Conservation (phyloP, 257 asterid genomes). For the Solanum bulbocastanum region DNA sequence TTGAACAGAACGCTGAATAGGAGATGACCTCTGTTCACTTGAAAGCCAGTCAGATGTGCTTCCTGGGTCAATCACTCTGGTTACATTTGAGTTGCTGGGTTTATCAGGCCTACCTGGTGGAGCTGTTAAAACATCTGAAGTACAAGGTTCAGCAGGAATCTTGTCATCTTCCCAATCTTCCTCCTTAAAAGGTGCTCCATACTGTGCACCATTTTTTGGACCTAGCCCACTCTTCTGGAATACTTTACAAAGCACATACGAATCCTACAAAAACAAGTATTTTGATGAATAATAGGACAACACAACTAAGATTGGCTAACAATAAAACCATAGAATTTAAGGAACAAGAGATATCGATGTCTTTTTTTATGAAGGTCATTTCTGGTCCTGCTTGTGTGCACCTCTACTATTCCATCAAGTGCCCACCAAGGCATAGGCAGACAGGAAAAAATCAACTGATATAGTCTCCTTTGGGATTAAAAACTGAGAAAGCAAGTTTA, state of each 20-base stretch:
- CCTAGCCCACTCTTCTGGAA: slow-evolving; percentile 79
- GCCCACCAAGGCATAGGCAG: not conserved
- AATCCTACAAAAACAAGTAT: slow-evolving; percentile 33
- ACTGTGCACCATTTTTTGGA: slow-evolving; percentile 83
- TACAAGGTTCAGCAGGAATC: slow-evolving; percentile 10
- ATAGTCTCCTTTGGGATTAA: not conserved
- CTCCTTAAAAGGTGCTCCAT: slow-evolving; percentile 86
- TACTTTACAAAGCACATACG: slow-evolving; percentile 64
- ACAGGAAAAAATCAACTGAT: not conserved
- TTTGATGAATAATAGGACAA: not conserved
- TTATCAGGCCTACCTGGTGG: slow-evolving; percentile 11
- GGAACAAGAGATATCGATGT: not conserved
- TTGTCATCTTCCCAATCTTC: slow-evolving; percentile 69
- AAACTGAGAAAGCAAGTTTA: not conserved
- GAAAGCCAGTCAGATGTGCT: not conserved
- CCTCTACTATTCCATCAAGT: not conserved
- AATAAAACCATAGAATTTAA: not conserved
- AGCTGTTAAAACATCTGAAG: slow-evolving; percentile 3
- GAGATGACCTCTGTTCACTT: slow-evolving; percentile 3
- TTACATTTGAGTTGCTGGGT: not conserved
- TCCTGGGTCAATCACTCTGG: not conserved
- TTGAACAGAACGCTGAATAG: not conserved
- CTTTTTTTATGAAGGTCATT: not conserved
- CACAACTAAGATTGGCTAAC: not conserved
- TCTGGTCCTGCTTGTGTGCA: not conserved